A percentile compares a stretch with the other conserved stretches of the same genome.
Evolutionary conservation across 805 yeast genomes (phyloP).

Genomic region (Metschnikowia aberdeeniae): DNA sequence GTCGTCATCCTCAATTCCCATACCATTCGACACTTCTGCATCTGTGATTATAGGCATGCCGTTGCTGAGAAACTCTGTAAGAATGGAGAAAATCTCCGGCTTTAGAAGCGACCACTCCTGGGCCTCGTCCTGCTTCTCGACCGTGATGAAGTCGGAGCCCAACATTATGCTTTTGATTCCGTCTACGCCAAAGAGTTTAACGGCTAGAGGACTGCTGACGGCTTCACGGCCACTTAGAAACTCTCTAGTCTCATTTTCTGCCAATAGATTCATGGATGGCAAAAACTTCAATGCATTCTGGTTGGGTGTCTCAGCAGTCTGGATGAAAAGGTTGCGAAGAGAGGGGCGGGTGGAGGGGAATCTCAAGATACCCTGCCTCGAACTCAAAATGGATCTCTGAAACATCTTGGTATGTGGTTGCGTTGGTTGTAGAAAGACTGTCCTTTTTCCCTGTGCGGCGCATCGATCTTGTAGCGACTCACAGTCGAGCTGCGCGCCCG

Average conservation of each 20-base stretch:
- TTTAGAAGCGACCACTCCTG: slow-evolving; percentile 58
- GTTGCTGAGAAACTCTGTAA: slow-evolving; percentile 52
- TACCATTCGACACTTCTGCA: slow-evolving; percentile 30
- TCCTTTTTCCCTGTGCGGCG: slow-evolving; percentile 5
- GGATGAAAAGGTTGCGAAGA: slow-evolving; percentile 50
- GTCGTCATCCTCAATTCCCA: slow-evolving; percentile 53
- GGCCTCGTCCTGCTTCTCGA: slow-evolving; percentile 55
- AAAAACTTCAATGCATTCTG: slow-evolving; percentile 80
- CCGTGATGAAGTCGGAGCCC: slow-evolving; percentile 80
- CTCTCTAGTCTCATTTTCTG: slow-evolving; percentile 60
- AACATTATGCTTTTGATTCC: slow-evolving; percentile 75
- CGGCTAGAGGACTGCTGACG: slow-evolving; percentile 67
- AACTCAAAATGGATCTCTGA: background rate
- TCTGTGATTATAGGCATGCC: slow-evolving; percentile 49
- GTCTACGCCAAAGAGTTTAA: slow-evolving; percentile 68
- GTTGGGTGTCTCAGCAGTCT: slow-evolving; percentile 82
- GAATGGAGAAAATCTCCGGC: slow-evolving; percentile 60
- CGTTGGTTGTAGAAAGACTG: background rate
- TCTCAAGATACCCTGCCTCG: background rate
- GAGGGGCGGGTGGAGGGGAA: background rate
- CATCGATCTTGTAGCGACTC: slow-evolving; percentile 4
- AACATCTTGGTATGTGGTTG: background rate
- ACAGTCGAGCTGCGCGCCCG: slow-evolving; percentile 1
- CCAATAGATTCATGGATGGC: slow-evolving; percentile 67
- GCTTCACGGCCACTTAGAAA: slow-evolving; percentile 76